Evolutionary conservation across 2,329 filamentous ascomycete genomes (phyloP), one percentile per base, ranked within the genome.

Genomic region (Colletotrichum limetticola): DNA sequence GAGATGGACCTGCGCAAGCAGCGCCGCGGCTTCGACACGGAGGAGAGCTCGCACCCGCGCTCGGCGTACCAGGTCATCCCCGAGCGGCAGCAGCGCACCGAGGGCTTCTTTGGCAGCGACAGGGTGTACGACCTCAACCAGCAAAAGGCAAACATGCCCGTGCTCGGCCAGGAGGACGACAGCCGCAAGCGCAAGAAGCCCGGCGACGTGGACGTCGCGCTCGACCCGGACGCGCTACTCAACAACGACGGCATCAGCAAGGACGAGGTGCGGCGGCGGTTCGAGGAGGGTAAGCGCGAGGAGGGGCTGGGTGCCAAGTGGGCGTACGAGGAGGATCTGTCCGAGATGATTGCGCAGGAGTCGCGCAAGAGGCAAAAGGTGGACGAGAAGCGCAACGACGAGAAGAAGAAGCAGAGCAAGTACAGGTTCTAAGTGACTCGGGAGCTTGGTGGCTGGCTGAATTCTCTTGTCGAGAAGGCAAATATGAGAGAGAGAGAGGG

Each of bases 61-160:
- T 92, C 92, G 26, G 95, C 97, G 19, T 98, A 97, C 82, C 95
- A 95, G 24, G 92, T 99, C 60, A 89, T 99, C 26, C 95, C 95
- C 12, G 96, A 99, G 84, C 93, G 94, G 71, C 92, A 96, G 80
- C 92, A 95, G 26, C 91, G 93, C 64, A 91, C 94, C 5, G 93
- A 95, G 77, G 97, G 97, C 58, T 98, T 99, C 90, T 98, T 99
- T 81, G 97, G 97, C 77, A 95, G 94, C 78, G 96, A 98, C 80
- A 93, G 95, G 79, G 93, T 93, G 19, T 99, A 99, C 83, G 95
- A 99, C 83, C 89, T 99, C 74, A 92, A 91, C 49, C 79, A 71
- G 53, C 83, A 82, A 75, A 86, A 88, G 74, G 84, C 86, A 26
- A 85, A 87, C 72, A 82, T 94, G 74, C 93, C 94, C 1, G 89